A percentile compares a stretch with the other conserved stretches of the same genome.
Evolutionary conservation across 2,329 filamentous ascomycete genomes (phyloP).

Genomic region (Cladophialophora bantiana): DNA sequence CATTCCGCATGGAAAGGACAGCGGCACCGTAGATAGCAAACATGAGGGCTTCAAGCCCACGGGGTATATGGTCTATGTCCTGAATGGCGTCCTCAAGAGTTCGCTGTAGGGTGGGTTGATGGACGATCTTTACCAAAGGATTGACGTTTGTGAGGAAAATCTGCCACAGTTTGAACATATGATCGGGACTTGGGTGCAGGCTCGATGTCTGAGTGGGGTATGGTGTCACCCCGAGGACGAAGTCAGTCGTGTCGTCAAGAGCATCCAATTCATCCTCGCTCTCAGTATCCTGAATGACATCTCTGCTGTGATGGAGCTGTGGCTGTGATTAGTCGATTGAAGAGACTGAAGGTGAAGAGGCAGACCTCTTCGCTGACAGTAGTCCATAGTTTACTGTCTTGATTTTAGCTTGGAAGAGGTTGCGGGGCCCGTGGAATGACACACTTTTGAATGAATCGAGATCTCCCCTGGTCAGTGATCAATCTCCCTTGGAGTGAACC

Average conservation of each 20-base stretch:
- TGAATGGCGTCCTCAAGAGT: conserved; percentile 68
- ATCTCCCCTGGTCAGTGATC: conserved; percentile 17
- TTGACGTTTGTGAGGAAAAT: conserved; percentile 74
- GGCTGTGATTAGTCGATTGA: conserved; percentile 13
- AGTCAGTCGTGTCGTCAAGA: conserved; percentile 25
- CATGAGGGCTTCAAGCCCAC: conserved; percentile 70
- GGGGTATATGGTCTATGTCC: conserved; percentile 61
- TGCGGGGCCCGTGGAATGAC: conserved; percentile 14
- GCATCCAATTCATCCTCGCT: conserved; percentile 35
- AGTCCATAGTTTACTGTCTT: conserved; percentile 25
- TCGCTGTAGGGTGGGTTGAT: conserved; percentile 70
- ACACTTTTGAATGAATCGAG: conserved; percentile 39
- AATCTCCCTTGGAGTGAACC: conserved; percentile 11
- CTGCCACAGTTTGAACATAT: conserved; percentile 65
- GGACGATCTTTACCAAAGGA: conserved; percentile 71
- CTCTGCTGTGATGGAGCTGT: conserved; percentile 22
- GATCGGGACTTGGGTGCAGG: conserved; percentile 55
- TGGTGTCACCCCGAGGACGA: conserved; percentile 21
- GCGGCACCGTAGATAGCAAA: conserved; percentile 72
- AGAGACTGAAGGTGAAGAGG: conserved; percentile 10
- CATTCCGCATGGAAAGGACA: conserved; percentile 61
- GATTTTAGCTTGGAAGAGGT: conserved; percentile 7
- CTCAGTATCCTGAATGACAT: conserved; percentile 29
- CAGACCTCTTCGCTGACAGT: conserved; percentile 24
- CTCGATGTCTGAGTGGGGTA: conserved; percentile 34